phyloP scores from a whole-genome alignment of 2,329 filamentous ascomycete genomes.

The Zymoseptoria ardabiliae region DNA sequence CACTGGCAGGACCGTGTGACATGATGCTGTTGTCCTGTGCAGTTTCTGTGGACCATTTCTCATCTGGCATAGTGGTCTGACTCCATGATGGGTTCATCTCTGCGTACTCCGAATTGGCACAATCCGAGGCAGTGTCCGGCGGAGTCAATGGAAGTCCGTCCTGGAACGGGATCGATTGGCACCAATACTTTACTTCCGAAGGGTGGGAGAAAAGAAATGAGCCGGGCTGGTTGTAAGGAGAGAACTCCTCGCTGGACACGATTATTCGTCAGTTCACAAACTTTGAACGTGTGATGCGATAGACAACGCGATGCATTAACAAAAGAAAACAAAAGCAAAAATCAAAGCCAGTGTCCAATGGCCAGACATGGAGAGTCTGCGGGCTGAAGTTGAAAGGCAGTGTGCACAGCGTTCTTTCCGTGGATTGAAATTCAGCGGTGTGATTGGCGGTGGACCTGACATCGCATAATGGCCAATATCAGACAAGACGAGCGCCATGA shows the following conservation, averaged over 20 bases:
- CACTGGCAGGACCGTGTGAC: slow-evolving; percentile 17
- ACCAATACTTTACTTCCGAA: slow-evolving; percentile 26
- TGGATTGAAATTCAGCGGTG: background rate
- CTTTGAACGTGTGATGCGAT: slow-evolving; percentile 1
- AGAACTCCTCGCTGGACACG: slow-evolving; percentile 23
- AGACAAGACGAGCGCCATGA: too few relatives aligned
- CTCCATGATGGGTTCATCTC: slow-evolving; percentile 23
- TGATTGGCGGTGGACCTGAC: too few relatives aligned
- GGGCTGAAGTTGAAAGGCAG: background rate
- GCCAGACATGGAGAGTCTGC: background rate
- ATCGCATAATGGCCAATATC: too few relatives aligned
- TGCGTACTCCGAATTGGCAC: slow-evolving; percentile 21
- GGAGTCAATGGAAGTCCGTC: slow-evolving; percentile 23
- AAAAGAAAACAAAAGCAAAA: slow-evolving; percentile 1
- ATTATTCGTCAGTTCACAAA: slow-evolving; percentile 21
- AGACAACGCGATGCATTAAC: slow-evolving; percentile 3
- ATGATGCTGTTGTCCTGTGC: slow-evolving; percentile 19
- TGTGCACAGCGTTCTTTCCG: background rate
- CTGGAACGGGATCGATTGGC: slow-evolving; percentile 21
- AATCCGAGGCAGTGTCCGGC: slow-evolving; percentile 27
- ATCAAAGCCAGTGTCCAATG: background rate
- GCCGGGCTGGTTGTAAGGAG: slow-evolving; percentile 20
- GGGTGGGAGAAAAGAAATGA: slow-evolving; percentile 26
- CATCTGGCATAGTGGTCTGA: slow-evolving; percentile 21
- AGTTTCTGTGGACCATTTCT: slow-evolving; percentile 20